Evolutionary conservation across 2,329 filamentous ascomycete genomes (phyloP).

Genomic region (Akanthomyces lecanii): DNA sequence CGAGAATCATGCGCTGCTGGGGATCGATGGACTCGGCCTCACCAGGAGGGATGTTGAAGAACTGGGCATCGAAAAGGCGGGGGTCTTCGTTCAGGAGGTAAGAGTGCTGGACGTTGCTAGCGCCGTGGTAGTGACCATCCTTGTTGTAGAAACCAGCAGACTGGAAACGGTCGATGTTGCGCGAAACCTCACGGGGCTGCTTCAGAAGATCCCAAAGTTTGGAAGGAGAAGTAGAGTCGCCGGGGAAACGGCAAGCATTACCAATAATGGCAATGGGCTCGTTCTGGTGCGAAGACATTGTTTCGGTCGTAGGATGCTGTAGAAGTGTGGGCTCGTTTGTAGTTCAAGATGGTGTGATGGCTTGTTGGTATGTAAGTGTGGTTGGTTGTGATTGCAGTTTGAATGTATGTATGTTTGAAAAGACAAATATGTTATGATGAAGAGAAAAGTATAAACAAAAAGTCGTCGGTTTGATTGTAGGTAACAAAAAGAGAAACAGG

Average conservation of each 20-base stretch:
- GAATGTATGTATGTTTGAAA: background rate
- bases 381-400: background rate
- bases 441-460: constrained; percentile 13
- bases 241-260: constrained; percentile 23
- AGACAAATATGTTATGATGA: constrained; percentile 11
- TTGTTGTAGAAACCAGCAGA: constrained; percentile 22
- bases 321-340: background rate
- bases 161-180: constrained; percentile 23
- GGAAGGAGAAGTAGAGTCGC: constrained; percentile 20
- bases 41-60: constrained; percentile 19
- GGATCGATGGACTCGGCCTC: constrained; percentile 29
- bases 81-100: constrained; percentile 21
- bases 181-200: constrained; percentile 20
- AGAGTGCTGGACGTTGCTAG: constrained; percentile 30
- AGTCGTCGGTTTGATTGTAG: constrained; percentile 14
- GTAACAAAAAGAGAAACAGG: constrained; percentile 17
- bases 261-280: constrained; percentile 26
- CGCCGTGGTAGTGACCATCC: constrained; percentile 25
- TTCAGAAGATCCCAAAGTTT: constrained; percentile 21
- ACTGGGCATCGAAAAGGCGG: constrained; percentile 23
- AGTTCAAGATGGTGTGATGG: background rate
- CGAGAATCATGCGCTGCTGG: constrained; percentile 31
- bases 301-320: background rate
- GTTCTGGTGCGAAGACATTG: constrained; percentile 15
- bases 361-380: background rate